Base-by-base conservation (phyloP, 305 asterid genomes). In the Solanum chacoense region DNA sequence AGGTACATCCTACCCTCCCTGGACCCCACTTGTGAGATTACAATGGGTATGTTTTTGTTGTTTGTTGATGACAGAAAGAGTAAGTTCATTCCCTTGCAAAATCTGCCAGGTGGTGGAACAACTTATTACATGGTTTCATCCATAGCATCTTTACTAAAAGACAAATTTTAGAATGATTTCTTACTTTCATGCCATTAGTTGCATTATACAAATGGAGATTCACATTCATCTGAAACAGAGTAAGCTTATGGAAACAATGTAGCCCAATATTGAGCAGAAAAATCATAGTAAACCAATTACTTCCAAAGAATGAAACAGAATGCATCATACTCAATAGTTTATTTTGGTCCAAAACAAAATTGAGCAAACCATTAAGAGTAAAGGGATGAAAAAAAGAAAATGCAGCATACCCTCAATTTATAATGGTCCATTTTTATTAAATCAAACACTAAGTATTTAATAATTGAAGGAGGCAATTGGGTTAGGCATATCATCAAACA, bases 401-500 rank as follows among this genome's bases (percentile, higher is more conserved):
- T 26, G n/a, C 36, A 38, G 10, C 38, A 81, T 6, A 29, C 40
- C 86, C 86, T 6, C 72, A 29, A 29, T 29, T 29, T 18, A 29
- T 45, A 28, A 9, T 81, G 38, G 18, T 81, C 72, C 71, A 45
- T 9, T 80, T 76, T 77, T 7, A 38, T 24, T 40, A 1, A 40
- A 38, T 14, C 63, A 79, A 79, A 40, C 29, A 13, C 3, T 16
- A 79, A 79, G 36, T 40, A 38, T 38, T 11, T 24, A 79, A 26
- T 26, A 18, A 79, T 38, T 79, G 67, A 40, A 79, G 26, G 12
- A 26, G 5, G 8, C 36, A 80, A 29, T 29, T 20, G 86, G 67
- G 0, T 50, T 38, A 74, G 90, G 77, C 74, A 90, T 90, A 8
- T 35, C 74, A 79, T 71, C 92, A 88, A 88, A 87, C 91, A 90